These are phyloP conservation scores for Vicia faba DNA, from an alignment of 306 rosid genomes.

Conservation along the genomic window DNA sequence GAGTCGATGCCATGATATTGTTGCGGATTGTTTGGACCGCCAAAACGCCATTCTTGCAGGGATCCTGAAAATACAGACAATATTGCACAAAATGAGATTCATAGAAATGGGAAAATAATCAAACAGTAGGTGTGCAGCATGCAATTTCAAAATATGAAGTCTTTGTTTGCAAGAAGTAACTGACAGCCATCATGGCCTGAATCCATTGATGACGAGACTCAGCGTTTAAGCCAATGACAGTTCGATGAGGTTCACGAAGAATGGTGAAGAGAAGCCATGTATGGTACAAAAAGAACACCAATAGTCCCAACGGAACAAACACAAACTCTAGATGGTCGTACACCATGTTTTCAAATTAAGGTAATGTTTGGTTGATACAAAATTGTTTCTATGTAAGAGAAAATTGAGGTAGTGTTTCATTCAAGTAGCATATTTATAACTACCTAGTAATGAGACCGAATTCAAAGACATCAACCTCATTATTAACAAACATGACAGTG, in stretches of 20 bases:
- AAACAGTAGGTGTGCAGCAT: too few relatives aligned
- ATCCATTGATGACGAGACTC: conserved; percentile 85
- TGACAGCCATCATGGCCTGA: conserved; percentile 65
- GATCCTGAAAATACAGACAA: conserved; percentile 60
- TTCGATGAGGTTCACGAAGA: conserved; percentile 49
- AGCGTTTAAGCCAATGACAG: conserved; percentile 79
- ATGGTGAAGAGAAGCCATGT: conserved; percentile 61
- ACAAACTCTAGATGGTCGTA: conserved; percentile 50
- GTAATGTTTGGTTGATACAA: neutral
- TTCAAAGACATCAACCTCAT: neutral
- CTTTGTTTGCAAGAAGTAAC: conserved; percentile 24
- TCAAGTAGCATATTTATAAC: neutral
- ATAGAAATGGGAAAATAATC: too few relatives aligned
- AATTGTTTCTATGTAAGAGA: neutral
- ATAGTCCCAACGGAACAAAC: conserved; percentile 73
- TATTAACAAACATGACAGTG: neutral
- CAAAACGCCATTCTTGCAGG: conserved; percentile 82
- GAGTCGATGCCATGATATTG: conserved; percentile 89
- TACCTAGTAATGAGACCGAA: neutral
- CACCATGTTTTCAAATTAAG: neutral
- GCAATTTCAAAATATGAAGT: too few relatives aligned
- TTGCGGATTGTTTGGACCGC: conserved; percentile 78
- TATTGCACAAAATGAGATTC: neutral
- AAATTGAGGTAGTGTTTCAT: neutral
- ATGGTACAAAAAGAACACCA: conserved; percentile 58